These are phyloP conservation scores for Vicia sativa DNA, from an alignment of 306 rosid species.

Conservation along the genomic window DNA sequence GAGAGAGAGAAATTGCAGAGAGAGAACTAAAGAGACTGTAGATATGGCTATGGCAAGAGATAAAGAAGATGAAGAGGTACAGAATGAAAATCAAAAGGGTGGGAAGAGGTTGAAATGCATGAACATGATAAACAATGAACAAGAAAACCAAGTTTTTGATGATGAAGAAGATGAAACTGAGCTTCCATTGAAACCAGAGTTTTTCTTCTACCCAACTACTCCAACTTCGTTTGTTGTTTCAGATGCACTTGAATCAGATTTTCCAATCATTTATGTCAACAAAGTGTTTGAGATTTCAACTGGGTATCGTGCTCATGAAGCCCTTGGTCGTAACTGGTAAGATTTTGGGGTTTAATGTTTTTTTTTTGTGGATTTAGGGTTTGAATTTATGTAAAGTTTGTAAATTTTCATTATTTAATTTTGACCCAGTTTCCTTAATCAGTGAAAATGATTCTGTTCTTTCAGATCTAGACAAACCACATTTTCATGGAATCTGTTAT, in stretches of 20 bases:
- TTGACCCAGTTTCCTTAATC: slow-evolving; percentile 1
- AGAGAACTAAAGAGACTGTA: slow-evolving; percentile 8
- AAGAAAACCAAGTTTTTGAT: background rate
- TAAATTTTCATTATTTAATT: background rate
- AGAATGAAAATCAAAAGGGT: slow-evolving; percentile 31
- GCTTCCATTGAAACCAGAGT: slow-evolving; percentile 54
- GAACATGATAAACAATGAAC: slow-evolving; percentile 35
- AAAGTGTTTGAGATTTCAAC: slow-evolving; percentile 87
- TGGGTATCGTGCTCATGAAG: slow-evolving; percentile 91
- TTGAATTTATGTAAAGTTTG: slow-evolving; percentile 1
- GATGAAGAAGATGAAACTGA: slow-evolving; percentile 53
- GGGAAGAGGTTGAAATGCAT: slow-evolving; percentile 78
- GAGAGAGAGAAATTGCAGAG: too few relatives aligned
- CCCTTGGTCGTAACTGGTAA: slow-evolving; percentile 92
- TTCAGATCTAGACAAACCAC: slow-evolving; percentile 41
- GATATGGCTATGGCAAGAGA: slow-evolving; percentile 69
- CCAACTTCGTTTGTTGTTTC: slow-evolving; percentile 89
- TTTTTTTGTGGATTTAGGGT: slow-evolving; percentile 13
- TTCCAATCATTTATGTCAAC: slow-evolving; percentile 89
- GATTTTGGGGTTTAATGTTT: background rate
- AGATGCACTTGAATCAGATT: slow-evolving; percentile 90
- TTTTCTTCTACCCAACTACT: slow-evolving; percentile 60
- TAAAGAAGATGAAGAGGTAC: slow-evolving; percentile 46
- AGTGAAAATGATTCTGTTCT: slow-evolving; percentile 37
- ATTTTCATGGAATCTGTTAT: slow-evolving; percentile 23